These are phyloP conservation scores for Pseudogymnoascus sp. DNA, from an alignment of 2,329 filamentous ascomycete genomes.

Conservation along the genomic window DNA sequence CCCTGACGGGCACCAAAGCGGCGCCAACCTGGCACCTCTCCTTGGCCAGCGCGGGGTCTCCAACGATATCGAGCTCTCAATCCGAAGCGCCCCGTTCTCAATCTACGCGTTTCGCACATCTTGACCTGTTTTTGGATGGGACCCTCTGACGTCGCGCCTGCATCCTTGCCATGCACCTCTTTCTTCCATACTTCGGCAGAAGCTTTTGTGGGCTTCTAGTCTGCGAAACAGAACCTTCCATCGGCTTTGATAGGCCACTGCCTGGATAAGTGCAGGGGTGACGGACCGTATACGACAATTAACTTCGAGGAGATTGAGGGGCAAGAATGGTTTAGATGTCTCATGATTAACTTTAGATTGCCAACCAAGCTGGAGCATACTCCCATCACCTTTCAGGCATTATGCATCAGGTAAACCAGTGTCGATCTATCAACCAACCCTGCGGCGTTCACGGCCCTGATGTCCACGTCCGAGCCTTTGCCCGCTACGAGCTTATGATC, in stretches of 20 bases:
- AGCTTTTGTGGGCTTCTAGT: conserved; percentile 5
- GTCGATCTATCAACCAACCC: not conserved
- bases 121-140: conserved; percentile 1
- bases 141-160: not conserved
- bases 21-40: not conserved
- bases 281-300: not conserved
- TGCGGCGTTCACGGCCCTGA: conserved; percentile 6
- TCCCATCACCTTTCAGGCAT: not conserved
- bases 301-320: conserved; percentile 7
- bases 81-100: conserved; percentile 1
- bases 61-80: not conserved
- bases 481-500: not conserved
- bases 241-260: not conserved
- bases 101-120: not conserved
- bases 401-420: not conserved
- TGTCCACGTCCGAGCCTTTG: not conserved
- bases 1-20: not conserved
- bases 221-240: not conserved
- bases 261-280: not conserved
- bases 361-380: not conserved
- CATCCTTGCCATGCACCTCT: not conserved
- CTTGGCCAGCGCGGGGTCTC: conserved; percentile 5
- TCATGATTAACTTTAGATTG: conserved; percentile 9
- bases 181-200: conserved; percentile 8
- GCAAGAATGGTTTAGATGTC: not conserved